Percentiles rank a stretch among this genome's conserved stretches.
Conservation (phyloP, 2,329 filamentous ascomycete genomes). For the Coniochaeta sp. region DNA sequence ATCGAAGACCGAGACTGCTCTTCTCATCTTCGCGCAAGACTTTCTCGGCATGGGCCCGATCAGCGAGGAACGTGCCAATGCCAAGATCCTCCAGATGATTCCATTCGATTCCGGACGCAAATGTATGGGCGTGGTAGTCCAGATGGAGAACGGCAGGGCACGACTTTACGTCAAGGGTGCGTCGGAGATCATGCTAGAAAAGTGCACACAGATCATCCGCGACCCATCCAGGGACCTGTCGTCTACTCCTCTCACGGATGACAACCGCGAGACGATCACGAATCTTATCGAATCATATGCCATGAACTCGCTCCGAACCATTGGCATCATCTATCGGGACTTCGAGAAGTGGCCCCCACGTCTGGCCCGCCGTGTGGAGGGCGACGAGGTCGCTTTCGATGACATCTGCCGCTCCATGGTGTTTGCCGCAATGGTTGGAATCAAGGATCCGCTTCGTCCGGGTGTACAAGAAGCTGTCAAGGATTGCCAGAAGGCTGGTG, state of each 20-base stretch:
- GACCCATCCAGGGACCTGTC: slow-evolving; percentile 39
- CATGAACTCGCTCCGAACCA: slow-evolving; percentile 72
- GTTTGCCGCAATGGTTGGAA: slow-evolving; percentile 66
- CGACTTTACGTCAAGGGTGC: slow-evolving; percentile 58
- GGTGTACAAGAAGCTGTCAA: slow-evolving; percentile 69
- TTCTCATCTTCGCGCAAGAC: slow-evolving; percentile 62
- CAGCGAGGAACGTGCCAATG: slow-evolving; percentile 54
- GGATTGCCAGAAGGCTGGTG: slow-evolving; percentile 67
- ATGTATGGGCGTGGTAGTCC: slow-evolving; percentile 57
- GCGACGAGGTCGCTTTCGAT: slow-evolving; percentile 58
- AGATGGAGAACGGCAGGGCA: slow-evolving; percentile 41
- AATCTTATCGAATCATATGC: slow-evolving; percentile 72
- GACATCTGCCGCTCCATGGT: slow-evolving; percentile 61
- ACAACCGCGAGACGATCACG: slow-evolving; percentile 51
- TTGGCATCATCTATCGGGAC: slow-evolving; percentile 76
- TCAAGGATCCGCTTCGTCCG: slow-evolving; percentile 71
- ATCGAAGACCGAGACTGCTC: slow-evolving; percentile 70
- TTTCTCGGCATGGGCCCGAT: slow-evolving; percentile 61
- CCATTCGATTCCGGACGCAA: slow-evolving; percentile 72
- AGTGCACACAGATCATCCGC: slow-evolving; percentile 44
- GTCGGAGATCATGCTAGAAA: slow-evolving; percentile 54
- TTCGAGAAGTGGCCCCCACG: slow-evolving; percentile 79
- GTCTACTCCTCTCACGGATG: slow-evolving; percentile 36
- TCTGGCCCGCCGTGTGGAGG: slow-evolving; percentile 45
- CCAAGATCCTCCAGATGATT: slow-evolving; percentile 52